Evolutionary conservation across 805 yeast species (phyloP).

Genomic region (Candida pseudoglaebosa): DNA sequence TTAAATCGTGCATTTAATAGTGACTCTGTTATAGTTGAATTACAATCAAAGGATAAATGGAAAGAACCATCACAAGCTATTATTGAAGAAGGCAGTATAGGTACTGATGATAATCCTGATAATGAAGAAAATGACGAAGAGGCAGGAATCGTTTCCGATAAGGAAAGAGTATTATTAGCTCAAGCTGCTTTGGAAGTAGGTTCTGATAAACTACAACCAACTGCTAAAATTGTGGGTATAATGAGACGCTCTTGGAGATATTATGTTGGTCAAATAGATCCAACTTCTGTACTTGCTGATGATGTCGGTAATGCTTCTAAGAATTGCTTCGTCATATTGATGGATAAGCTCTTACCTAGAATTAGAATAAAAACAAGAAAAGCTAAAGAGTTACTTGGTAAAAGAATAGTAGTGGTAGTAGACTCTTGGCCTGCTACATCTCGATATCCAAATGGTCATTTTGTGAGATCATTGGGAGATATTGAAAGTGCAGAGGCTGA

Average conservation of each 20-base stretch:
- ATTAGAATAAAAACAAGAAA: conserved; percentile 84
- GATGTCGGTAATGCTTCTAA: conserved; percentile 63
- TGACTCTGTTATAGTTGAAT: conserved; percentile 86
- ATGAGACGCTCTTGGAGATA: conserved; percentile 91
- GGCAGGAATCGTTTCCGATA: conserved; percentile 48
- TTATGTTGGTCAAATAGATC: conserved; percentile 90
- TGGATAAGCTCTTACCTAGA: conserved; percentile 87
- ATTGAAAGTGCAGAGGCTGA: conserved; percentile 93
- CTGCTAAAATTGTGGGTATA: conserved; percentile 87
- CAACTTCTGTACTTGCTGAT: conserved; percentile 58
- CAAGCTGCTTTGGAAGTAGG: conserved; percentile 72
- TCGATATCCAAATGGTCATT: conserved; percentile 91
- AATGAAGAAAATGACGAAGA: conserved; percentile 41
- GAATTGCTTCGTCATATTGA: conserved; percentile 76
- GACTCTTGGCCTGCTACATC: conserved; percentile 90
- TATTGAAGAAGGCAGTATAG: conserved; percentile 67
- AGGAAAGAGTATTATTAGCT: conserved; percentile 67
- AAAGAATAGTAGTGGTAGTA: conserved; percentile 86
- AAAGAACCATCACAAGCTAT: conserved; percentile 76
- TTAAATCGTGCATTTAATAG: conserved; percentile 90
- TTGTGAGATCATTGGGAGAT: conserved; percentile 83
- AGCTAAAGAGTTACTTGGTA: conserved; percentile 75
- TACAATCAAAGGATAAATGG: conserved; percentile 85
- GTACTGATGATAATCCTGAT: conserved; percentile 58
- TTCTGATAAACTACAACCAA: conserved; percentile 71